A percentile compares a stretch with the other conserved stretches of the same genome.
Conservation (phyloP, 2,329 filamentous ascomycete genomes). For the Colletotrichum tropicale region DNA sequence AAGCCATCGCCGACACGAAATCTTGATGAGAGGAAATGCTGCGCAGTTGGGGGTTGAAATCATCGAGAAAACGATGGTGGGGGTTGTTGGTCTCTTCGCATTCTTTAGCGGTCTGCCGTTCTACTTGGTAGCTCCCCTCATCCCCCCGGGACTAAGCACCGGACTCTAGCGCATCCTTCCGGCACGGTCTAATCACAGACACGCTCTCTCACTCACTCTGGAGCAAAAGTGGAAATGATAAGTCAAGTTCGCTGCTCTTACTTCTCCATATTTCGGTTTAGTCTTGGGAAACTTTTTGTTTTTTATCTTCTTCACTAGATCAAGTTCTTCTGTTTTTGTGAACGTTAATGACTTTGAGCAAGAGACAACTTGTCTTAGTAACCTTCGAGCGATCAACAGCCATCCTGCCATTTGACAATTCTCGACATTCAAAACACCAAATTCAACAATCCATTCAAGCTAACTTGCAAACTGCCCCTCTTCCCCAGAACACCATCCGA, state of each 20-base stretch:
- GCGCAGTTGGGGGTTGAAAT: not conserved
- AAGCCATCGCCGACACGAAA: not conserved
- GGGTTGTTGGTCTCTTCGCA: not conserved
- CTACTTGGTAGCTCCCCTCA: not conserved
- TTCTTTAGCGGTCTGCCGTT: not conserved
- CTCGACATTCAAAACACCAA: accelerated
- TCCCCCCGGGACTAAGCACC: not conserved
- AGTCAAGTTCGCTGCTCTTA: not conserved
- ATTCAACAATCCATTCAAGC: not conserved
- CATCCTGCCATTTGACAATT: too few species aligned
- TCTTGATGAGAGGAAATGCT: not conserved
- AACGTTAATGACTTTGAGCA: too few species aligned
- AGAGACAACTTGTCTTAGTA: too few species aligned
- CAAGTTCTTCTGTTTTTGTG: too few species aligned
- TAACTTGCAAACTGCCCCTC: not conserved
- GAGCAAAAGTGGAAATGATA: not conserved
- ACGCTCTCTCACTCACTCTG: not conserved
- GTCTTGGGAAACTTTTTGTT: not conserved
- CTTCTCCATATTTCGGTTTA: not conserved
- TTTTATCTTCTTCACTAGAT: too few species aligned
- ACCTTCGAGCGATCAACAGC: too few species aligned
- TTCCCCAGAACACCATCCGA: not conserved
- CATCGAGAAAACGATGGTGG: not conserved
- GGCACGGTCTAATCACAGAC: not conserved
- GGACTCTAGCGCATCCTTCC: not conserved